These are phyloP conservation scores for Sarocladiaceae sp. DNA, from an alignment of 2,329 filamentous ascomycete genomes.

Conservation along the genomic window DNA sequence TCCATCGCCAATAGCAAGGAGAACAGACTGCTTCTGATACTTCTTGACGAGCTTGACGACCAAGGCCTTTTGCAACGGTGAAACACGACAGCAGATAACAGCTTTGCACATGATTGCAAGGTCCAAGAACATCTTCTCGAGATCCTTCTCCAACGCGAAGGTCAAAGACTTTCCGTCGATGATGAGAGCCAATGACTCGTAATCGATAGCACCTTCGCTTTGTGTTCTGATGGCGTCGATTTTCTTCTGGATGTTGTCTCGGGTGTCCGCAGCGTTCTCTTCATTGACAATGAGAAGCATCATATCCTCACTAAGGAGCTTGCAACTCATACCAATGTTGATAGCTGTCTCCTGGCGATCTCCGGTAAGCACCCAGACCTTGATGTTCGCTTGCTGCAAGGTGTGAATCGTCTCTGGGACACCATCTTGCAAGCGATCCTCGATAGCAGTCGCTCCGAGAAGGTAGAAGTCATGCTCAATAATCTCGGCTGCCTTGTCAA, in stretches of 20 bases:
- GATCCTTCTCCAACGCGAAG: conserved; percentile 84
- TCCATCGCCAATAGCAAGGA: conserved; percentile 92
- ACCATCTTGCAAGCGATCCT: conserved; percentile 93
- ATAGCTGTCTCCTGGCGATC: conserved; percentile 98
- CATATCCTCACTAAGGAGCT: conserved; percentile 98
- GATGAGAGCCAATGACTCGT: conserved; percentile 83
- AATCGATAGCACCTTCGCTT: conserved; percentile 68
- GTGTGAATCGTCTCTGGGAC: conserved; percentile 98
- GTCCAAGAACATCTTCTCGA: conserved; percentile 91
- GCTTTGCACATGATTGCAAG: conserved; percentile 95
- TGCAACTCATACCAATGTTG: conserved; percentile 99
- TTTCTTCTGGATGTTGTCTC: conserved; percentile 90
- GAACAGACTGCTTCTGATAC: conserved; percentile 79
- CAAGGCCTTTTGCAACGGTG: conserved; percentile 91
- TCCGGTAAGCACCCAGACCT: conserved; percentile 96
- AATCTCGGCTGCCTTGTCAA: conserved; percentile 94
- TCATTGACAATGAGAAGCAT: conserved; percentile 96
- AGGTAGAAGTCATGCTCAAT: conserved; percentile 91
- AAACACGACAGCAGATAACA: conserved; percentile 97
- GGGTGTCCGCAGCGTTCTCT: conserved; percentile 71
- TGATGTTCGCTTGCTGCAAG: conserved; percentile 93
- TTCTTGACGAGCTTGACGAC: conserved; percentile 98
- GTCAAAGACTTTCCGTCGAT: conserved; percentile 97
- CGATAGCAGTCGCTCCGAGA: conserved; percentile 92
- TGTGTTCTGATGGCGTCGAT: conserved; percentile 85